phyloP scores from a whole-genome alignment of 2,329 filamentous ascomycete genomes.

The Arthroderma sp. region DNA sequence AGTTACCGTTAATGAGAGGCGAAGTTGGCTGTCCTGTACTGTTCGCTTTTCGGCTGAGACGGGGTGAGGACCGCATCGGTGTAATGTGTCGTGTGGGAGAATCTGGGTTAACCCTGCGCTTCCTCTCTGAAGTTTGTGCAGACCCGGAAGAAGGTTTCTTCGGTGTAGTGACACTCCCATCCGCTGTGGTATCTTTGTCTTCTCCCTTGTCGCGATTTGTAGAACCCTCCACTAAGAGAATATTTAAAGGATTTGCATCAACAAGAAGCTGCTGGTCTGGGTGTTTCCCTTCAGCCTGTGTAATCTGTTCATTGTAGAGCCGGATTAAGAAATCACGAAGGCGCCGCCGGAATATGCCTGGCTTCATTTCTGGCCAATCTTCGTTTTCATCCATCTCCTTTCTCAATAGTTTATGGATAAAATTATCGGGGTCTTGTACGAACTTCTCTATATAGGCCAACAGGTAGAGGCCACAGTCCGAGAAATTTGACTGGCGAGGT shows the following conservation, averaged over 20 bases:
- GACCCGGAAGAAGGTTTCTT: neutral
- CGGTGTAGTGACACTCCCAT: neutral
- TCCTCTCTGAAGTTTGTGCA: no score
- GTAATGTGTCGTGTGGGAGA: no score
- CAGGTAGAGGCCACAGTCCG: conserved; percentile 80
- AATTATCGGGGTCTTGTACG: conserved; percentile 56
- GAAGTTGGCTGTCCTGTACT: no score
- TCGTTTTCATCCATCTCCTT: conserved; percentile 45
- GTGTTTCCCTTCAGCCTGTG: neutral
- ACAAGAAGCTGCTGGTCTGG: conserved; percentile 4
- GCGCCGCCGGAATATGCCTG: conserved; percentile 46
- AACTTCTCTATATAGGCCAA: conserved; percentile 77
- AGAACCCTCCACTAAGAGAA: conserved; percentile 6
- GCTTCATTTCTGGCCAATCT: conserved; percentile 43
- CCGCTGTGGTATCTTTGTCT: neutral
- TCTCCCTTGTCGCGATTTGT: neutral
- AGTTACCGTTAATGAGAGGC: no score
- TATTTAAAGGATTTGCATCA: conserved; percentile 8
- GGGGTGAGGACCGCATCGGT: no score
- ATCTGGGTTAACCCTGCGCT: no score
- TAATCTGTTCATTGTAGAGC: conserved; percentile 45
- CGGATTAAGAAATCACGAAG: conserved; percentile 54
- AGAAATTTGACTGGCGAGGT: conserved; percentile 69
- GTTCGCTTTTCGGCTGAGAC: no score
- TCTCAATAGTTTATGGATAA: conserved; percentile 53